A percentile compares a stretch with the other conserved stretches of the same genome.
phyloP scores from a whole-genome alignment of 495 filamentous ascomycete genomes.

The Hypomontagnella submonticulosa region DNA sequence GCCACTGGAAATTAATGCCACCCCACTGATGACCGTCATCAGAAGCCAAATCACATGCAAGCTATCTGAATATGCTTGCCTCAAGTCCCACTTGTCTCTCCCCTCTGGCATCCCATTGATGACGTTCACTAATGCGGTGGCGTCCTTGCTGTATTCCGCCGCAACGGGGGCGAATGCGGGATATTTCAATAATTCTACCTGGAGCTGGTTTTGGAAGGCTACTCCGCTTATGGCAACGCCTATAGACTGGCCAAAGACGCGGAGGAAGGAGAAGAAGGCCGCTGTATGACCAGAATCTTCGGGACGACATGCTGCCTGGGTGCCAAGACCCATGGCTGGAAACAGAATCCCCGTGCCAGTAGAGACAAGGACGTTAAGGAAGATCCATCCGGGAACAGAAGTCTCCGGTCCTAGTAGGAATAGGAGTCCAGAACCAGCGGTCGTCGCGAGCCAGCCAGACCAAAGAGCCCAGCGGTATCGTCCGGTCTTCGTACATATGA shows the following conservation, averaged over 20 bases:
- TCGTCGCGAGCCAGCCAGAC: conserved; percentile 10
- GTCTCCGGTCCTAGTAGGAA: conserved; percentile 1
- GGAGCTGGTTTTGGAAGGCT: conserved; percentile 16
- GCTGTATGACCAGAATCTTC: conserved; percentile 9
- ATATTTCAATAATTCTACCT: conserved; percentile 2
- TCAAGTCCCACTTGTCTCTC: conserved; percentile 1
- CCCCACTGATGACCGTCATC: conserved; percentile 12
- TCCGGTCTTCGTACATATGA: conserved; percentile 5
- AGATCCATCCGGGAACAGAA: conserved; percentile 5
- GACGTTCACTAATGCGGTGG: not conserved
- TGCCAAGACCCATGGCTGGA: conserved; percentile 4
- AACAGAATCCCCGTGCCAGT: conserved; percentile 2
- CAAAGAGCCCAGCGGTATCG: conserved; percentile 14
- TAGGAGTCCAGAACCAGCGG: conserved; percentile 2
- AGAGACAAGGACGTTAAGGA: conserved; percentile 10
- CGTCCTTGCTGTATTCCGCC: conserved; percentile 5
- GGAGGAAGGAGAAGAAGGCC: conserved; percentile 15
- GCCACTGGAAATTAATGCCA: conserved; percentile 6
- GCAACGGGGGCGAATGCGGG: conserved; percentile 10
- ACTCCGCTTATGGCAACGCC: conserved; percentile 17
- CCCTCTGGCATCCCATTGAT: conserved; percentile 1
- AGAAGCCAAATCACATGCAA: conserved; percentile 15
- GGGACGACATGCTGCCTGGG: conserved; percentile 3
- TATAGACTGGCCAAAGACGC: conserved; percentile 13
- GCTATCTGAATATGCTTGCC: conserved; percentile 12